Base-by-base conservation (phyloP, 805 yeast genomes). In the Candida oleophila region DNA sequence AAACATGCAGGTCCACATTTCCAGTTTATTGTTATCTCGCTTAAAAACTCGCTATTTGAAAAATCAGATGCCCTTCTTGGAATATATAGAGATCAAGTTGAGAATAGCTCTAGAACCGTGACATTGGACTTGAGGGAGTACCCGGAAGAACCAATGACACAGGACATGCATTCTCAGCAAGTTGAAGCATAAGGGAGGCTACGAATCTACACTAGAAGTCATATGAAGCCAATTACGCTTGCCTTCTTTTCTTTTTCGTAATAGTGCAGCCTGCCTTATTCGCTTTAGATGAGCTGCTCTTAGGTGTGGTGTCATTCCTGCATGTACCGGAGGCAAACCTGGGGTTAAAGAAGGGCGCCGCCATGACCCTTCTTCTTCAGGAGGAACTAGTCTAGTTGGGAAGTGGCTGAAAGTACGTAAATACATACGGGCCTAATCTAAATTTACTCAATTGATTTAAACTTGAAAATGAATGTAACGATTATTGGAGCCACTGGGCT, bases 61-160 rank as follows among this genome's bases (percentile, higher is more conserved):
- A 82, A 82, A 56, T 87, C 96, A 5, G 96, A 89, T 59, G 84
- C 96, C 0, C 73, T 94, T 47, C 96, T 94, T 3, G 99, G 99
- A 28, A 91, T 94, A 43, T 91, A 88, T 69, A 76, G 96, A 52
- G 94, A 87, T 49, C 95, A 87, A 55, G 67, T 70, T 5, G 79
- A 81, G 44, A 88, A 87, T 56, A 77, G 89, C 42, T 86, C 95
- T 3, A 80, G 75, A 53, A 83, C 89, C 2, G 72, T 89, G 22
- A 87, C 94, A 0, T 63, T 89, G 48, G 92, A 89, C 60, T 73
- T 89, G 56, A 74, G 84, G 49, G 74, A 77, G 9, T 86, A 83
- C 56, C 80, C 83, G 1, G 70, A 65, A 37, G 67, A 60, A 38
- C 62, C 56, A 11, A 46, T 51, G 15, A 18, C 41, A 16, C 43